Evolutionary conservation across 805 yeast genomes (phyloP).

Genomic region (Metschnikowia sp.): DNA sequence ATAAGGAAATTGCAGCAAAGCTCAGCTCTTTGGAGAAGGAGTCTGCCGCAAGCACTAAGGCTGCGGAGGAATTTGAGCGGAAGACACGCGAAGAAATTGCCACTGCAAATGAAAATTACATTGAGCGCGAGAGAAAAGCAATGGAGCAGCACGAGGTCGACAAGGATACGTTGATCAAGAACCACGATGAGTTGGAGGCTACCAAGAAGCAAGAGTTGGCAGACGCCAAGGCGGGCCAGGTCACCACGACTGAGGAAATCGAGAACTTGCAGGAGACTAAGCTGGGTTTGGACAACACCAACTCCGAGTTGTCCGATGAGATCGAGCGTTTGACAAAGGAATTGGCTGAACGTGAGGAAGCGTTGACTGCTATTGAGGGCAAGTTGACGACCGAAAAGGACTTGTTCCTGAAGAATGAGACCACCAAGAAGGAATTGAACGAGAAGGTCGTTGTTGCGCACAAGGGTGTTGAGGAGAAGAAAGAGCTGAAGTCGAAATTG

Average conservation of each 20-base stretch:
- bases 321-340: constrained; percentile 43
- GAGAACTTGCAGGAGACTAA: constrained; percentile 45
- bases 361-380: constrained; percentile 31
- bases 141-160: constrained; percentile 44
- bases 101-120: constrained; percentile 43
- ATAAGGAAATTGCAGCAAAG: constrained; percentile 38
- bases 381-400: constrained; percentile 30
- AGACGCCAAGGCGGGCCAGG: constrained; percentile 40
- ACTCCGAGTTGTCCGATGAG: constrained; percentile 35
- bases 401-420: constrained; percentile 24
- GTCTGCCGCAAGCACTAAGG: constrained; percentile 28
- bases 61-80: constrained; percentile 35
- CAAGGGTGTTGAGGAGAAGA: constrained; percentile 36
- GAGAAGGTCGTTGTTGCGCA: constrained; percentile 33
- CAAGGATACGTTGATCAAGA: constrained; percentile 40
- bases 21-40: constrained; percentile 22
- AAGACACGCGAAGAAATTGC: constrained; percentile 42
- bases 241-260: constrained; percentile 41
- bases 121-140: constrained; percentile 45
- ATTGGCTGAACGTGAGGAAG: constrained; percentile 37
- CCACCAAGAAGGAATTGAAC: constrained; percentile 42
- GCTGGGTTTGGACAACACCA: constrained; percentile 35
- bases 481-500: constrained; percentile 35
- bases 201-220: constrained; percentile 43
- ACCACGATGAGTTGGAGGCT: constrained; percentile 44